Evolutionary conservation across 495 filamentous ascomycete species (phyloP), one percentile per base, ranked within the genome.

Genomic region (Daldinia concentrica): DNA sequence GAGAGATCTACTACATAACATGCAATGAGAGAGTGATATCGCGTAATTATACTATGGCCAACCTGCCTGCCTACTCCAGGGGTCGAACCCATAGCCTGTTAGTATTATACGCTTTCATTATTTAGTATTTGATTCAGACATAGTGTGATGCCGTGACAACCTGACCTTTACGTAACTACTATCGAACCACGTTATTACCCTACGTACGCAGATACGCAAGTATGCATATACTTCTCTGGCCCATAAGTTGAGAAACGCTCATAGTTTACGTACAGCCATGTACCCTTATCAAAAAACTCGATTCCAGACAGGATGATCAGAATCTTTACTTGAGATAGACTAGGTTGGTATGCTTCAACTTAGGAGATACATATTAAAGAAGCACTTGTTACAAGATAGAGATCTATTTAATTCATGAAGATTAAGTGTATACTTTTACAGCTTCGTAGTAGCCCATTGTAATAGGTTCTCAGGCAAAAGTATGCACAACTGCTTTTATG

Each of bases 31-130:
- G 19, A 22, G 3, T 12, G 9, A 54, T 17, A 71, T 62, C 69
- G 59, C 58, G 69, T 62, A 71, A 66, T 71, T 58, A 58, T 34
- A 36, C 6, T 52, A 14, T n/a, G 7, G 3, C 27, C 27, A 6
- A 22, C 45, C 48, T 26, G 27, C 58, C 66, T 72, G 41, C 69
- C 69, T 66, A 63, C 58, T 62, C 2, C 52, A 66, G 69, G 45
- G 45, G 30, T 59, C 48, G 26, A 36, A 0, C 8, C 61, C 29
- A 48, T 50, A 58, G 39, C 17, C 30, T 14, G 2, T 37, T 36
- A 8, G 17, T 14, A 61, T 9, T 58, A 41, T 55, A 45, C 17
- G 3, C 4, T 22, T 52, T 52, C 26, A 27, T 29, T 36, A 43
- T 59, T 15, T 52, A 15, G 5, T n/a, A 17, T 45, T 45, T 22